These are phyloP conservation scores for Saccharomycodes ludwigii DNA, from an alignment of 805 yeast genomes.

Conservation along the genomic window DNA sequence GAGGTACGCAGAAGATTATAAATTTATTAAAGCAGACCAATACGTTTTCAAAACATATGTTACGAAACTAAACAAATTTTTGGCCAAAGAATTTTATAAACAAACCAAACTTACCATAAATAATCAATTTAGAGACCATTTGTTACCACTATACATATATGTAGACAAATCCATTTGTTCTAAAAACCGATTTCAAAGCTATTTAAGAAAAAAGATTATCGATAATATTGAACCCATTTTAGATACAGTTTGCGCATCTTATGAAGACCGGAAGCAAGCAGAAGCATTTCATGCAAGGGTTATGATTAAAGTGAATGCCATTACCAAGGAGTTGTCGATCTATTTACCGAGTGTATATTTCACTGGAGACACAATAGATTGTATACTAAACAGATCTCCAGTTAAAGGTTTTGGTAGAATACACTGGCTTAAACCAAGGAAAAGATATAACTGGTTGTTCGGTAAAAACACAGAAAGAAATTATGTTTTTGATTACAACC, in stretches of 20 bases:
- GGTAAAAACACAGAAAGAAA: slow-evolving; percentile 15
- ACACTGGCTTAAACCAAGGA: slow-evolving; percentile 21
- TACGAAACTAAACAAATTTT: slow-evolving; percentile 11
- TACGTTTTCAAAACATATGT: slow-evolving; percentile 12
- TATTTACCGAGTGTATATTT: slow-evolving; percentile 15
- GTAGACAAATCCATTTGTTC: slow-evolving; percentile 13
- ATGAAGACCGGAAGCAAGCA: slow-evolving; percentile 9
- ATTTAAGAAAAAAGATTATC: slow-evolving; percentile 12
- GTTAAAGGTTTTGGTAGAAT: slow-evolving; percentile 21
- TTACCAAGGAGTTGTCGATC: slow-evolving; percentile 11
- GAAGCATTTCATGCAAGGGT: slow-evolving; percentile 11
- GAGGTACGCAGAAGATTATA: slow-evolving; percentile 11
- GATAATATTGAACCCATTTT: slow-evolving; percentile 17
- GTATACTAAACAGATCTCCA: slow-evolving; percentile 17
- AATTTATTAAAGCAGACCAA: slow-evolving; percentile 19
- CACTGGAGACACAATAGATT: slow-evolving; percentile 15
- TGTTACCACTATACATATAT: slow-evolving; percentile 17
- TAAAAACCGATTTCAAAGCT: slow-evolving; percentile 10
- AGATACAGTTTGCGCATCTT: slow-evolving; percentile 12
- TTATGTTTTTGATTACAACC: slow-evolving; percentile 11
- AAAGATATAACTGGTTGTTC: slow-evolving; percentile 14
- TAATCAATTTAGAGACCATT: slow-evolving; percentile 10
- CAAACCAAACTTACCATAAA: slow-evolving; percentile 14
- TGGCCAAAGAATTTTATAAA: slow-evolving; percentile 15
- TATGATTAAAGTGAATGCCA: slow-evolving; percentile 7